Evolutionary conservation across 345 rosid species (phyloP), one percentile per base, ranked within the genome.

Genomic region (Boechera divaricarpa): DNA sequence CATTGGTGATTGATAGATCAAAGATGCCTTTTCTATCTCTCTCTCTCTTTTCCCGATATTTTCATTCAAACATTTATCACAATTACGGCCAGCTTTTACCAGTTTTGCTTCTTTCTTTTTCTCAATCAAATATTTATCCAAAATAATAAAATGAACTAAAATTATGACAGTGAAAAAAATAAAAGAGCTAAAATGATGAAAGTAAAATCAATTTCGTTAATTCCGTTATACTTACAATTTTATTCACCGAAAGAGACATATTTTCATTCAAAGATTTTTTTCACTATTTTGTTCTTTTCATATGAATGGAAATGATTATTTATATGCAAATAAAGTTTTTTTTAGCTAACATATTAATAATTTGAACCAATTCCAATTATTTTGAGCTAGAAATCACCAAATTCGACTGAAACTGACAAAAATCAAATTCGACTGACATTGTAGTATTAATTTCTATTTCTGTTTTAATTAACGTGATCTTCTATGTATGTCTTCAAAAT

Each of bases 1-100:
- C 21, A 21, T 21, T 21, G 21, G 1, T 0, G 21, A 21, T 21
- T 21, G 21, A 21, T 21, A 21, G 21, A 21, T 21, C 21, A 21
- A 21, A 21, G 21, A 21, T 73, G 82, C 59, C 58, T 78, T 75
- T 72, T 68, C 74, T 52, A n/a, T 16, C 16, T 64, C 16, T 55
- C 66, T 48, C 12, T 54, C 75, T 39, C 21, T 21, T 21, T 21
- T 21, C 21, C 21, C 21, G 21, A 21, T 21, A 21, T 21, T 52
- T 42, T 36, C 70, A 63, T 70, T 77, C 80, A 77, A 63, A 70
- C 39, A 12, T 62, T 44, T 56, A 62, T 61, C 80, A 70, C 59
- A 69, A 31, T 1, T 53, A 76, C 53, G 75, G 69, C 79, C 63
- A 69, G 38, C 49, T 69, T 76, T 76, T 74, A 7, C n/a, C 72